Conservation (phyloP, 2,329 filamentous ascomycete species). For the Grosmannia huntii region DNA sequence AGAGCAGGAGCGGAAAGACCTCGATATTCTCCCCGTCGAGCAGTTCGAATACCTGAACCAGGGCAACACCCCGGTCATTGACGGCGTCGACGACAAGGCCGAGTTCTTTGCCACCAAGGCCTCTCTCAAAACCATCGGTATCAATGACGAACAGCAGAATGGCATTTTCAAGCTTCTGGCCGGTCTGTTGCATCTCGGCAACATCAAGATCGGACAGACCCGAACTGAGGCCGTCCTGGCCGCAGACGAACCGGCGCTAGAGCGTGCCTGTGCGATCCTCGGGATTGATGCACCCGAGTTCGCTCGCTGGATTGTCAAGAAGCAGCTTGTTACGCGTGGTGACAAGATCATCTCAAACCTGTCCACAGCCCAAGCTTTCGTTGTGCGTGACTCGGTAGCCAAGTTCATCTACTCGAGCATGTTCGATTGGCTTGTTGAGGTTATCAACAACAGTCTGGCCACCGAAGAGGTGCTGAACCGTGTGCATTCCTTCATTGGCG, state of each 20-base stretch:
- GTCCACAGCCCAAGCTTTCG: slow-evolving; percentile 81
- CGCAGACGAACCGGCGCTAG: slow-evolving; percentile 67
- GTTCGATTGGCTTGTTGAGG: slow-evolving; percentile 98
- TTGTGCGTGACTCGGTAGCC: slow-evolving; percentile 92
- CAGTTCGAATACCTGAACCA: slow-evolving; percentile 96
- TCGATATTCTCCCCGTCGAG: slow-evolving; percentile 69
- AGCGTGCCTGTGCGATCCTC: slow-evolving; percentile 70
- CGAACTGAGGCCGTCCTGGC: slow-evolving; percentile 77
- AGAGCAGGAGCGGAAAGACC: slow-evolving; percentile 66
- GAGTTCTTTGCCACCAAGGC: slow-evolving; percentile 83
- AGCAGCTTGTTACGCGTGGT: slow-evolving; percentile 88
- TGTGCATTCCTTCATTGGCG: slow-evolving; percentile 86
- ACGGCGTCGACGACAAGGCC: slow-evolving; percentile 88
- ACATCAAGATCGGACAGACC: slow-evolving; percentile 88
- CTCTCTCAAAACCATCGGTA: slow-evolving; percentile 79
- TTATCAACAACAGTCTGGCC: slow-evolving; percentile 82
- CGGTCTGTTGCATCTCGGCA: slow-evolving; percentile 84
- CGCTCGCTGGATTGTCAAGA: slow-evolving; percentile 97
- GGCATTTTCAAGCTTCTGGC: slow-evolving; percentile 86
- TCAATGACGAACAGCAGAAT: slow-evolving; percentile 57
- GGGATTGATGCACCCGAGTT: slow-evolving; percentile 81
- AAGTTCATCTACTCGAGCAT: slow-evolving; percentile 98
- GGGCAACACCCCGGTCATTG: slow-evolving; percentile 79
- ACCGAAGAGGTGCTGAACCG: slow-evolving; percentile 74
- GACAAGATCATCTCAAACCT: slow-evolving; percentile 97